Base-by-base conservation (phyloP, 768 basidiomycete genomes). In the Mycena maculata region DNA sequence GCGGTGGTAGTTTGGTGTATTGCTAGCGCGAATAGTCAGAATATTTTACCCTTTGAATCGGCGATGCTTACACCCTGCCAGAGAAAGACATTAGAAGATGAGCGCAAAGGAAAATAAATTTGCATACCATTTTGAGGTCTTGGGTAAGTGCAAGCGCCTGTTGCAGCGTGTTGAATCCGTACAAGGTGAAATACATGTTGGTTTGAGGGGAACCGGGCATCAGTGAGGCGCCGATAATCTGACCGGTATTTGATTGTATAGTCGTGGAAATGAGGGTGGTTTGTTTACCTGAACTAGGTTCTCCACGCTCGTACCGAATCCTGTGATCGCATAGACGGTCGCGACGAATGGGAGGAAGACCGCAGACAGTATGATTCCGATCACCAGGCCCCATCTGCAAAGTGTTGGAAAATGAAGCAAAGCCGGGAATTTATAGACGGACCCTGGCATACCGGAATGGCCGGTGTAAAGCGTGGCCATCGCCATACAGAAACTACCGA, bases 181-280 rank as follows among this genome's bases (percentile, higher is more conserved):
- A 85, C 48, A 87, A 75, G 57, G 83, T 78, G 65, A 86, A 85
- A 73, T 90, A 90, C 79, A 91, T 88, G 75, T 91, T 91, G 16
- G 89, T 88, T 63, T 89, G 85, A 0, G 88, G 88, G 63, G 85
- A 86, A 27, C 89, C 88, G 9, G 88, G 86, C 72, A 85, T 84
- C 23, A 88, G 77, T 23, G 83, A 84, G 3, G 85, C 86, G 18
- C 84, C 86, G 27, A 88, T 84, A 84, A 88, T 88, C 83, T 88
- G 77, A 8, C 50, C 28, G 6, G n/a, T 57, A 42, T 18, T n/a
- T 23, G 60, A 42, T 42, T 2, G 20, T n/a, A n/a, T n/a, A n/a
- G n/a, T n/a, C n/a, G n/a, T n/a, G n/a, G n/a, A n/a, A n/a, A n/a
- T n/a, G n/a, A 9, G 3, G 10, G n/a, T n/a, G 15, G 3, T 18